A percentile compares a stretch with the other conserved stretches of the same genome.
These are phyloP conservation scores for Cladochytrium replicatum DNA, from an alignment of 192 early-diverging fungal species.

Conservation along the genomic window DNA sequence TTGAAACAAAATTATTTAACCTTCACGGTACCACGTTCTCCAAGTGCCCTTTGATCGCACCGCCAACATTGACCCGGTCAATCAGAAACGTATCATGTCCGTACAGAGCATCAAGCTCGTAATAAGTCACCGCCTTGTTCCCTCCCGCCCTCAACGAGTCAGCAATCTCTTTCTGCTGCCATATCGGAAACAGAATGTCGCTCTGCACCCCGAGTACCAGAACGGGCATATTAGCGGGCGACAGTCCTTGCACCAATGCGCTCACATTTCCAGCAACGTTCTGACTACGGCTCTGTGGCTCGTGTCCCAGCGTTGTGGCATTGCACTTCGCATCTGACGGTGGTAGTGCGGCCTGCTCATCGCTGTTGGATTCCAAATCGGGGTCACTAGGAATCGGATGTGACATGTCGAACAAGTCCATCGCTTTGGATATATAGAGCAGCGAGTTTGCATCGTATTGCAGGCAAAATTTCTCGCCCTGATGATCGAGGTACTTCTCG, in stretches of 20 bases:
- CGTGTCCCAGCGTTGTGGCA: neutral
- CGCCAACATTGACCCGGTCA: conserved; percentile 79
- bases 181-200: conserved; percentile 89
- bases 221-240: conserved; percentile 61
- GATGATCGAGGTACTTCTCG: conserved; percentile 93
- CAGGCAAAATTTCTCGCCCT: conserved; percentile 84
- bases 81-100: conserved; percentile 97
- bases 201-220: conserved; percentile 89
- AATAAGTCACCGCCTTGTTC: conserved; percentile 87
- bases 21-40: conserved; percentile 26
- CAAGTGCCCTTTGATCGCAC: conserved; percentile 80
- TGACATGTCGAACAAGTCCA: conserved; percentile 96
- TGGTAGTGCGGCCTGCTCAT: neutral
- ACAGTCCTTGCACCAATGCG: conserved; percentile 60
- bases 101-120: conserved; percentile 92
- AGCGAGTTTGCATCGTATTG: conserved; percentile 92
- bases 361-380: neutral
- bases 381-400: conserved; percentile 2
- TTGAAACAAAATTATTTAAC: no score
- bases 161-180: conserved; percentile 95
- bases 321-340: neutral
- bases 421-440: conserved; percentile 88
- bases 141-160: conserved; percentile 72
- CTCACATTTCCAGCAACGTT: neutral
- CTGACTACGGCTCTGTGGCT: neutral